Evolutionary conservation across 139 green algal species (phyloP), one percentile per base, ranked within the genome.

Genomic region (Chlamydomonas schloesseri): DNA sequence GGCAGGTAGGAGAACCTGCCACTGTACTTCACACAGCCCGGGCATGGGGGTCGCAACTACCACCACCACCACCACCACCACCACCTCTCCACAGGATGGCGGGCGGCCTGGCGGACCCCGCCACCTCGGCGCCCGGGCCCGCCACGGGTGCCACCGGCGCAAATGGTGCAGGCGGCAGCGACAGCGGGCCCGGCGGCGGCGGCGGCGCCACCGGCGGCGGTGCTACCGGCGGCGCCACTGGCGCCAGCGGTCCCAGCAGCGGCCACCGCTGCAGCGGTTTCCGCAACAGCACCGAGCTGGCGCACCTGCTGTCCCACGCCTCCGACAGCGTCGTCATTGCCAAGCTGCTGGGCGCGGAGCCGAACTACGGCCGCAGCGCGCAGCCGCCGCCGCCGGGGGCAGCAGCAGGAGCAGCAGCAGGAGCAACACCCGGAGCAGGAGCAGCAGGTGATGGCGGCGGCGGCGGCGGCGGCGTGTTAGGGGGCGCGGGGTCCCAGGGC

Each of bases 81-180:
- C n/a, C n/a, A n/a, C n/a, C n/a, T n/a, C n/a, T n/a, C n/a, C n/a
- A 50, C 26, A 83, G 76, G 37, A 83, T 83, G 76, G 76, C 76
- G 5, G 76, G 76, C 36, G 76, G 76, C 37, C 37, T 83, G 26
- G 60, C 36, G 42, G 42, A 50, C 42, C 42, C 42, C 6, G 42
- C 42, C 42, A 50, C 42, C 42, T 50, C 42, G 6, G 42, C 6
- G 42, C 42, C 42, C 8, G 42, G 42, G 42, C 42, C 42, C 55
- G 23, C 34, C n/a, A 24, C 33, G 21, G 18, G 1, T 34, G 26
- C 26, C 2, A 18, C 4, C 34, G 36, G 17, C 18, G 18, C 2
- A 23, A 1, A 3, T 2, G 46, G 5, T 13, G 26, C 71, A 42
- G 11, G 10, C 71, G 71, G 71, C 42, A 20, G n/a, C 20, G 55